These are phyloP conservation scores for Colletotrichum cordylinicola DNA, from an alignment of 2,329 filamentous ascomycete genomes.

Conservation along the genomic window DNA sequence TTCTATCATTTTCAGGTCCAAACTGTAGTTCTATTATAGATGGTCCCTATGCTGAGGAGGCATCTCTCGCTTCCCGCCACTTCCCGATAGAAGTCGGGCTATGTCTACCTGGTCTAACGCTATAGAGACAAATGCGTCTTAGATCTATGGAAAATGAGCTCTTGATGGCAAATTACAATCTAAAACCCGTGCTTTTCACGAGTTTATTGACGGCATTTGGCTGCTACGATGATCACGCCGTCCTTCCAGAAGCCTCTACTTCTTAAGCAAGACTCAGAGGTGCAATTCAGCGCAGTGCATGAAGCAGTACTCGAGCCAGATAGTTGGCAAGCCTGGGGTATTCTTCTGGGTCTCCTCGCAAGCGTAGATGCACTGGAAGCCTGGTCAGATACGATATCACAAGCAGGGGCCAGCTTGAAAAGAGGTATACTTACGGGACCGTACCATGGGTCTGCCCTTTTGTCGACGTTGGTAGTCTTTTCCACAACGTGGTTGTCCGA, in stretches of 20 bases:
- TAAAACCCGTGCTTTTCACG: not conserved
- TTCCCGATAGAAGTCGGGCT: not conserved
- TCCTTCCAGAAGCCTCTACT: no score
- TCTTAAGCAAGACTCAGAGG: no score
- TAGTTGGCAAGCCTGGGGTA: no score
- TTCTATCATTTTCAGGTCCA: not conserved
- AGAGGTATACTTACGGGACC: not conserved
- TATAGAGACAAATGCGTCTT: not conserved
- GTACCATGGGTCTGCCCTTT: not conserved
- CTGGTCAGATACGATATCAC: no score
- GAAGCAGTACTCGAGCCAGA: no score
- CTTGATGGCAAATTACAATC: not conserved
- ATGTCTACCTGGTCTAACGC: not conserved
- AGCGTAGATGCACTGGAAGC: no score
- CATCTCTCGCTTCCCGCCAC: not conserved
- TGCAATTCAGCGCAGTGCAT: no score
- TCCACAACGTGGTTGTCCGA: not conserved
- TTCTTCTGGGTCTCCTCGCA: no score
- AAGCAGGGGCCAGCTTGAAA: not conserved
- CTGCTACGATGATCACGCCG: no score
- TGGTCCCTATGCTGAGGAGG: not conserved
- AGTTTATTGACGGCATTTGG: not conserved
- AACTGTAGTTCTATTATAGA: not conserved
- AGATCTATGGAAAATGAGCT: not conserved
- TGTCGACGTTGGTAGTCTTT: not conserved